Conservation (phyloP, 345 rosid species). For the Jatropha curcas region DNA sequence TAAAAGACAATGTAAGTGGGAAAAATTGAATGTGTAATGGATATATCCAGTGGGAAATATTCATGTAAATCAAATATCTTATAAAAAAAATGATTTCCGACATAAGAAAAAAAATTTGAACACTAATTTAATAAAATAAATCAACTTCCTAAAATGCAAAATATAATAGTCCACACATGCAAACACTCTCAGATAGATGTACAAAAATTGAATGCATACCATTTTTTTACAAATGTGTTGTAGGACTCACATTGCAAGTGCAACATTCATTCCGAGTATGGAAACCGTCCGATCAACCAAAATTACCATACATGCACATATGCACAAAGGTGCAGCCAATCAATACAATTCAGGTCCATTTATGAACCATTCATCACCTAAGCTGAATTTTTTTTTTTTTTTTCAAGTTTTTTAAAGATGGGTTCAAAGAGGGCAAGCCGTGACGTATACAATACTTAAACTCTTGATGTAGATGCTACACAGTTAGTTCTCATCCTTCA, state of each 20-base stretch:
- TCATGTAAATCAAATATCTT: not conserved
- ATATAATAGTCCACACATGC: not conserved
- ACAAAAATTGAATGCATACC: not conserved
- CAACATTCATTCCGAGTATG: not conserved
- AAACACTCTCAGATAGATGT: not conserved
- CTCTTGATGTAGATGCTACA: too few species aligned
- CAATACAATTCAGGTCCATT: not conserved
- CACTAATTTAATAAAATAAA: slow-evolving; percentile 5
- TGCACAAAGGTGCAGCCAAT: not conserved
- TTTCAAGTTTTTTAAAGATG: too few species aligned
- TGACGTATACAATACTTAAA: too few species aligned
- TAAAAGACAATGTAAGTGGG: slow-evolving; percentile 14
- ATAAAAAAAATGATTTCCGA: not conserved
- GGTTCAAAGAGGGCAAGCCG: too few species aligned
- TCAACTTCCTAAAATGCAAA: not conserved
- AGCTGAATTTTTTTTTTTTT: too few species aligned
- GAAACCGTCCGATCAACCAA: slow-evolving; percentile 4
- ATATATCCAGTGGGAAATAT: not conserved
- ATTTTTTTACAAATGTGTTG: not conserved
- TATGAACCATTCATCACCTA: not conserved
- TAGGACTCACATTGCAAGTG: not conserved
- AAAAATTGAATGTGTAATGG: not conserved
- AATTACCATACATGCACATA: not conserved
- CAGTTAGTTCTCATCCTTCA: too few species aligned
- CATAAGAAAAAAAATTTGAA: not conserved